Percentiles rank a stretch among this genome's conserved stretches.
These are phyloP conservation scores for Phaeoacremonium minimum DNA, from an alignment of 2,329 filamentous ascomycete genomes.

Conservation along the genomic window DNA sequence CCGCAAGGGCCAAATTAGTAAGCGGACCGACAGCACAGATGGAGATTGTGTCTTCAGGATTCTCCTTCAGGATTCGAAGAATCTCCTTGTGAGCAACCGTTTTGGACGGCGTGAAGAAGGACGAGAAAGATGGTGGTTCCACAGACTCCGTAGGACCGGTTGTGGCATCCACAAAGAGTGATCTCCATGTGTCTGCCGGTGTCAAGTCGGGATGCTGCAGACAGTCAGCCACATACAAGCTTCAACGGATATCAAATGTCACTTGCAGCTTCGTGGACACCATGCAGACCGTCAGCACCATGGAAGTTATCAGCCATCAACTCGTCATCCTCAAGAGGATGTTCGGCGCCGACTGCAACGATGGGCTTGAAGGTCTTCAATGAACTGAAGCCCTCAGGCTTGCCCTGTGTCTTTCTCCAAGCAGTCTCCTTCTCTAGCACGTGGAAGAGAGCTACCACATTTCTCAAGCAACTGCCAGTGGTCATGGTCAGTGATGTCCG, in stretches of 20 bases:
- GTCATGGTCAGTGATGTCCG: constrained; percentile 2
- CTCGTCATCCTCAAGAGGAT: constrained; percentile 78
- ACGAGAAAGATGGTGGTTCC: constrained; percentile 40
- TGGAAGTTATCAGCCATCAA: constrained; percentile 86
- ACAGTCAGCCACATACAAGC: constrained; percentile 3
- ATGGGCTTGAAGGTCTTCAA: constrained; percentile 72
- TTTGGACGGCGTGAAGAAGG: constrained; percentile 73
- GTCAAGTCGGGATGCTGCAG: constrained; percentile 66
- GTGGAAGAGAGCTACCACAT: constrained; percentile 86
- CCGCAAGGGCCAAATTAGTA: constrained; percentile 89
- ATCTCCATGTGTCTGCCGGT: constrained; percentile 69
- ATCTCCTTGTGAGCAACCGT: constrained; percentile 79
- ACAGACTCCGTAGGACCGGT: constrained; percentile 20
- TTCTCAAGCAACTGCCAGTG: constrained; percentile 68
- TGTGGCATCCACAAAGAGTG: constrained; percentile 52
- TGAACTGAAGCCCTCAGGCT: constrained; percentile 65
- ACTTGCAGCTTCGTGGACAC: constrained; percentile 59
- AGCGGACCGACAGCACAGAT: constrained; percentile 86
- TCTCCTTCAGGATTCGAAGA: constrained; percentile 76
- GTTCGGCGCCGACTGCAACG: constrained; percentile 80
- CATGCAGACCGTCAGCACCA: constrained; percentile 71
- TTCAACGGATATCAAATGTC: constrained; percentile 4
- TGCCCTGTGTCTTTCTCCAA: constrained; percentile 71
- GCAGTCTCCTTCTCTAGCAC: constrained; percentile 83
- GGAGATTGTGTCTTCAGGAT: constrained; percentile 79